Evolutionary conservation across 2,329 filamentous ascomycete species (phyloP).

Genomic region (Ceratocystiopsis brevicomis): DNA sequence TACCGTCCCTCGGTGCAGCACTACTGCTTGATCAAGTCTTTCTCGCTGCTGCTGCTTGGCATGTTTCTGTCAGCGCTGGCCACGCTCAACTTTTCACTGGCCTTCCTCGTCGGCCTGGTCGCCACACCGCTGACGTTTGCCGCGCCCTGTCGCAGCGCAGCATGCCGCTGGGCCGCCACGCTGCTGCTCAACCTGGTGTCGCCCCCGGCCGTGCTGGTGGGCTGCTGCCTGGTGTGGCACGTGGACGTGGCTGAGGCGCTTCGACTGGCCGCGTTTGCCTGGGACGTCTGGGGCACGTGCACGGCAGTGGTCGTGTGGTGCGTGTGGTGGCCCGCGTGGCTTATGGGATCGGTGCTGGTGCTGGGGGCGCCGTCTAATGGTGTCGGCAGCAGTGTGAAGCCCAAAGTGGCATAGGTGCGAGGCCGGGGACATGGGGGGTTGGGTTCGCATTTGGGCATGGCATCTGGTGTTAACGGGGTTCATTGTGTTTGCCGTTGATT

Average conservation of each 20-base stretch:
- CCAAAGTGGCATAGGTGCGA: too few relatives aligned
- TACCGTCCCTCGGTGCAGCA: slow-evolving; percentile 45
- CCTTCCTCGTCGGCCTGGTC: slow-evolving; percentile 66
- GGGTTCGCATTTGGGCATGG: too few relatives aligned
- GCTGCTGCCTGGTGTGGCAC: slow-evolving; percentile 23
- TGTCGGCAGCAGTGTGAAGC: background rate
- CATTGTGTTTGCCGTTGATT: too few relatives aligned
- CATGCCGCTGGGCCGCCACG: slow-evolving; percentile 23
- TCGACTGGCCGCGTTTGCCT: slow-evolving; percentile 61
- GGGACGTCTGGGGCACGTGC: slow-evolving; percentile 79
- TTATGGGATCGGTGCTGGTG: slow-evolving; percentile 41
- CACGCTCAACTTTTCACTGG: slow-evolving; percentile 86
- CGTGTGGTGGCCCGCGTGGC: slow-evolving; percentile 89
- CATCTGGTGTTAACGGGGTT: too few relatives aligned
- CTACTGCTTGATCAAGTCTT: slow-evolving; percentile 64
- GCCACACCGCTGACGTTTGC: slow-evolving; percentile 62
- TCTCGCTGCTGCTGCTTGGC: slow-evolving; percentile 81
- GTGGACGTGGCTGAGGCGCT: slow-evolving; percentile 38
- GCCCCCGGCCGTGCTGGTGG: slow-evolving; percentile 37
- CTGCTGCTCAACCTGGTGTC: slow-evolving; percentile 39
- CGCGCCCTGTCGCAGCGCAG: slow-evolving; percentile 20
- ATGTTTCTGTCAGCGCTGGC: slow-evolving; percentile 84
- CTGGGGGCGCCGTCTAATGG: slow-evolving; percentile 18
- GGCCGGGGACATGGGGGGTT: too few relatives aligned
- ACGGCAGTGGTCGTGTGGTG: slow-evolving; percentile 83